phyloP scores from a whole-genome alignment of 2,329 filamentous ascomycete species.

The Paraconiothyrium sp. region DNA sequence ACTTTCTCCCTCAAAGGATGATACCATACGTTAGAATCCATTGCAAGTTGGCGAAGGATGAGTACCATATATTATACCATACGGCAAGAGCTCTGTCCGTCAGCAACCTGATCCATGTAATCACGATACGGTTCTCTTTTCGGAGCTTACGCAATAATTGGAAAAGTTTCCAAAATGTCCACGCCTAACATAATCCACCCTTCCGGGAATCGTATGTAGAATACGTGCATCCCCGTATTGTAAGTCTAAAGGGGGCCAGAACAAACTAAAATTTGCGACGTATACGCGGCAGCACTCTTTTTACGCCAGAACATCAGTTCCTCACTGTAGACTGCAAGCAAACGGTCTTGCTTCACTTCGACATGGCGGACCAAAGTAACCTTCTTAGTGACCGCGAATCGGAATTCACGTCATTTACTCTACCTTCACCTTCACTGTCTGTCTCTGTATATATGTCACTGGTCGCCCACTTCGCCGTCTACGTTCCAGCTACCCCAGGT shows the following conservation, averaged over 20 bases:
- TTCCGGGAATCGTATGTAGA: no score
- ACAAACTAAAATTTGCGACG: neutral
- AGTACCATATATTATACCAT: no score
- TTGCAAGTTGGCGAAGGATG: no score
- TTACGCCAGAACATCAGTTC: neutral
- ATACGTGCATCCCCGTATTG: no score
- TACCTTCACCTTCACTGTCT: conserved; percentile 22
- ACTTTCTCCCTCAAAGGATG: neutral
- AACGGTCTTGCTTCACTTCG: conserved; percentile 20
- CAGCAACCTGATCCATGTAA: no score
- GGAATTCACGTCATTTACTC: neutral
- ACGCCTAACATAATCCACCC: no score
- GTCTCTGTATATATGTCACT: neutral
- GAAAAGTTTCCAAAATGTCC: no score
- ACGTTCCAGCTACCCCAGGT: neutral
- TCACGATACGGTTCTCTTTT: no score
- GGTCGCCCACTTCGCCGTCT: neutral
- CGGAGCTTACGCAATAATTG: no score
- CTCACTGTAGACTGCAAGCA: neutral
- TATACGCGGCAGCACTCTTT: neutral
- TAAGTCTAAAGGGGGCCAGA: neutral
- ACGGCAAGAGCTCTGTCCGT: no score
- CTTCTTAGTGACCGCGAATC: conserved; percentile 15
- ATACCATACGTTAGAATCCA: neutral
- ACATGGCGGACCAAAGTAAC: conserved; percentile 1